These are phyloP conservation scores for Karstenula rhodostoma DNA, from an alignment of 2,329 filamentous ascomycete species.

Conservation along the genomic window DNA sequence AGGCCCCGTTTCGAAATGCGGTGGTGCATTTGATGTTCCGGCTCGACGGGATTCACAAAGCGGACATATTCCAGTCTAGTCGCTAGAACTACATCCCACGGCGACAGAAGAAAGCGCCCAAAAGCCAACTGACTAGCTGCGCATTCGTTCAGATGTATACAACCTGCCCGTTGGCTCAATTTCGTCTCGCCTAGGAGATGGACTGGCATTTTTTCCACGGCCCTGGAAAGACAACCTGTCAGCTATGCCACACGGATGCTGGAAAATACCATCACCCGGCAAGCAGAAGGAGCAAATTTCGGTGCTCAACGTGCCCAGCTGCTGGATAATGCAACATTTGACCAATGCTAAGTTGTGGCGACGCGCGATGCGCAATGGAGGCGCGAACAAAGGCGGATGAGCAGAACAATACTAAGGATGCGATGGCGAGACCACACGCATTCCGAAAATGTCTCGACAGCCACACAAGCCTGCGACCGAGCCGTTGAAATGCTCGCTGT, in stretches of 20 bases:
- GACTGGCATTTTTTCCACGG: too few relatives aligned
- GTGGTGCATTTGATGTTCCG: too few relatives aligned
- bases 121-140: too few relatives aligned
- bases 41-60: too few relatives aligned
- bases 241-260: neutral
- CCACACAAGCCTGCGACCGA: neutral
- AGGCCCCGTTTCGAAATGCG: too few relatives aligned
- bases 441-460: neutral
- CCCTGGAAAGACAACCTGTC: neutral
- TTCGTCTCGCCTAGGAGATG: too few relatives aligned
- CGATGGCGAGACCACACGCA: neutral
- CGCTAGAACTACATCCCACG: too few relatives aligned
- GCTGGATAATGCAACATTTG: neutral
- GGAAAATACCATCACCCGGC: too few relatives aligned
- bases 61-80: too few relatives aligned
- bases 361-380: neutral
- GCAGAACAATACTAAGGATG: slow-evolving; percentile 3
- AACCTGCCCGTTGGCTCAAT: too few relatives aligned
- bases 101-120: too few relatives aligned
- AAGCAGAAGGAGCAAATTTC: neutral
- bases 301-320: neutral
- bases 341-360: neutral
- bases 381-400: neutral
- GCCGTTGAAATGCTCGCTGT: neutral
- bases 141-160: too few relatives aligned